Conservation (phyloP, 345 rosid genomes). For the Hibiscus trionum region DNA sequence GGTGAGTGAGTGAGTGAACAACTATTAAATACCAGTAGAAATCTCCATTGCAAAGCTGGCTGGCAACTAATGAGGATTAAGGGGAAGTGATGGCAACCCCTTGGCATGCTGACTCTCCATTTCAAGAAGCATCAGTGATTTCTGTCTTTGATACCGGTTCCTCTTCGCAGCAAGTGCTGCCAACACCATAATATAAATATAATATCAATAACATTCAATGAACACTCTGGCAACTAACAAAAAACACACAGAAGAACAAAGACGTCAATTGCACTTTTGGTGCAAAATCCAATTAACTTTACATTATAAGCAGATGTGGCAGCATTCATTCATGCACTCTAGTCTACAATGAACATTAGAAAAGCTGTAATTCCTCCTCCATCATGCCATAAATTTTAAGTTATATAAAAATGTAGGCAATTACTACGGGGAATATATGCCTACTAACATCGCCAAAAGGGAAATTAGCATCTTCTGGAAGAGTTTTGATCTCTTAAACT, state of each 20-base stretch:
- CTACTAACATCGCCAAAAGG: too few relatives aligned
- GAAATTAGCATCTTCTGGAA: too few relatives aligned
- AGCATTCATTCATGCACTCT: not conserved
- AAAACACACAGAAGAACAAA: not conserved
- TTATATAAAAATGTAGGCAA: not conserved
- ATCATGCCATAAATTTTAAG: not conserved
- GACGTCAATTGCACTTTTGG: not conserved
- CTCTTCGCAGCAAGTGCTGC: conserved; percentile 85
- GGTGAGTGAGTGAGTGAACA: conserved; percentile 1
- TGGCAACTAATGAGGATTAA: conserved; percentile 41
- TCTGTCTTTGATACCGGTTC: conserved; percentile 87
- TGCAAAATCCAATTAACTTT: not conserved
- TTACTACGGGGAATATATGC: too few relatives aligned
- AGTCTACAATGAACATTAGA: not conserved
- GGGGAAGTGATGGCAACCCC: conserved; percentile 69
- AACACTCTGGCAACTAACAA: not conserved
- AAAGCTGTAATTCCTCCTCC: not conserved
- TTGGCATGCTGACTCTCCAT: conserved; percentile 96
- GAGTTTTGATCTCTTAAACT: too few relatives aligned
- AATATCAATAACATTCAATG: not conserved
- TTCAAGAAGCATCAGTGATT: conserved; percentile 84
- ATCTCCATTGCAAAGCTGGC: not conserved
- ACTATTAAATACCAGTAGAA: conserved; percentile 16
- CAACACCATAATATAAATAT: not conserved
- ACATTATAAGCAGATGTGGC: not conserved